Evolutionary conservation across 495 filamentous ascomycete species (phyloP).

Genomic region (Apodospora peruviana): DNA sequence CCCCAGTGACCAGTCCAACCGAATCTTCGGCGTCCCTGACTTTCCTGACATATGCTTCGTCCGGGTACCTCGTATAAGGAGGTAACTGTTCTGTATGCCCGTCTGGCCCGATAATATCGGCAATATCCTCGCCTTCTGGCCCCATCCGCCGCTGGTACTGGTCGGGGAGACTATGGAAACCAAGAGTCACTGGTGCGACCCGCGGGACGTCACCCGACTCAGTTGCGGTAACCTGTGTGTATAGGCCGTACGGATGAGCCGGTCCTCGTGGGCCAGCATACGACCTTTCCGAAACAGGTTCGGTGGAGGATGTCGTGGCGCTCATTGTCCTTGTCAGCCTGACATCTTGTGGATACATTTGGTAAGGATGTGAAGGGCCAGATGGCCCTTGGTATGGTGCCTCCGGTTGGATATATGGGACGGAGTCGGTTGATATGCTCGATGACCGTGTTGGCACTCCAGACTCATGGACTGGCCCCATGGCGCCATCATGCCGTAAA

Average conservation of each 20-base stretch:
- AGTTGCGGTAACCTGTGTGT: constrained; percentile 60
- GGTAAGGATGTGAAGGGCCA: constrained; percentile 83
- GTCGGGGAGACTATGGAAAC: constrained; percentile 62
- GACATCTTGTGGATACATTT: constrained; percentile 76
- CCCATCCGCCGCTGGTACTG: constrained; percentile 65
- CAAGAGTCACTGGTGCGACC: constrained; percentile 53
- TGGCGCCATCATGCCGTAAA: constrained; percentile 35
- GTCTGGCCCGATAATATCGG: constrained; percentile 81
- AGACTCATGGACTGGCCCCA: constrained; percentile 21
- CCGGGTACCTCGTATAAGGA: constrained; percentile 60
- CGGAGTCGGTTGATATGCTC: constrained; percentile 29
- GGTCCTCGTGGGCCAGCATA: constrained; percentile 60
- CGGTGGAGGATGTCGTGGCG: constrained; percentile 55
- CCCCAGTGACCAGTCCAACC: neutral
- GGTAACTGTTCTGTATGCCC: constrained; percentile 87
- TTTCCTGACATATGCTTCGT: constrained; percentile 18
- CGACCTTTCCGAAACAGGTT: constrained; percentile 49
- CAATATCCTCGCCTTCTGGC: constrained; percentile 77
- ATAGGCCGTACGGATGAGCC: constrained; percentile 81
- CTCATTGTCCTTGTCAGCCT: constrained; percentile 59
- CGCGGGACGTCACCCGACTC: constrained; percentile 9
- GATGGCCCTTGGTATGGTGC: constrained; percentile 55
- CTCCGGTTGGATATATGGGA: constrained; percentile 47
- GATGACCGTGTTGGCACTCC: constrained; percentile 20
- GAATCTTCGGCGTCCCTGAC: constrained; percentile 7